phyloP scores from a whole-genome alignment of 345 rosid genomes.

The Reutealis trisperma region DNA sequence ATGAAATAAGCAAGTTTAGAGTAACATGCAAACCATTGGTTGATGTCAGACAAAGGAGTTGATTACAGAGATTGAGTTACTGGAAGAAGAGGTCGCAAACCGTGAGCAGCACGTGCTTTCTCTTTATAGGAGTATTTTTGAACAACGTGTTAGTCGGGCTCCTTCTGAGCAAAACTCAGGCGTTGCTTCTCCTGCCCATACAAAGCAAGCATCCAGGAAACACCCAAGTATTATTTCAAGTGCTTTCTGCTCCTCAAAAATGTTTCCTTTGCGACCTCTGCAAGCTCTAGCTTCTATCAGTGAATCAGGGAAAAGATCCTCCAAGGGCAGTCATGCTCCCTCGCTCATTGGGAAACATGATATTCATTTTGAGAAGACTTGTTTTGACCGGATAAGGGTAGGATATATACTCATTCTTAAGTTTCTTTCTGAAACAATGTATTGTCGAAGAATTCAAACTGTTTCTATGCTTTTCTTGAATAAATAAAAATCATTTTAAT shows the following conservation, averaged over 20 bases:
- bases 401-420: slow-evolving; percentile 5
- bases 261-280: slow-evolving; percentile 56
- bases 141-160: slow-evolving; percentile 52
- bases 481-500: no score
- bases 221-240: slow-evolving; percentile 83
- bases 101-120: slow-evolving; percentile 83
- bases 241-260: slow-evolving; percentile 82
- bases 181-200: slow-evolving; percentile 71
- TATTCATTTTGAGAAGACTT: slow-evolving; percentile 41
- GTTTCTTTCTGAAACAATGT: not conserved
- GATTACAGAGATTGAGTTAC: slow-evolving; percentile 74
- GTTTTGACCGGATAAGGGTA: slow-evolving; percentile 51
- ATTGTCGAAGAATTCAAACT: not conserved
- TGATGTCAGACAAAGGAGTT: slow-evolving; percentile 70
- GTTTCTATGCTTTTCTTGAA: not conserved
- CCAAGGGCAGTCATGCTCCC: slow-evolving; percentile 39
- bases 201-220: slow-evolving; percentile 57
- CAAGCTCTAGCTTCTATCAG: slow-evolving; percentile 51
- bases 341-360: slow-evolving; percentile 36
- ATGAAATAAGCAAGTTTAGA: not conserved
- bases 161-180: slow-evolving; percentile 63
- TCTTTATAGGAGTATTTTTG: slow-evolving; percentile 72
- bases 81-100: slow-evolving; percentile 81
- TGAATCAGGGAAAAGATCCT: slow-evolving; percentile 45
- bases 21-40: slow-evolving; percentile 15